Percentiles rank a stretch among this genome's conserved stretches.
Conservation (phyloP, 495 filamentous ascomycete species). For the Trichocladium uniseriatum region DNA sequence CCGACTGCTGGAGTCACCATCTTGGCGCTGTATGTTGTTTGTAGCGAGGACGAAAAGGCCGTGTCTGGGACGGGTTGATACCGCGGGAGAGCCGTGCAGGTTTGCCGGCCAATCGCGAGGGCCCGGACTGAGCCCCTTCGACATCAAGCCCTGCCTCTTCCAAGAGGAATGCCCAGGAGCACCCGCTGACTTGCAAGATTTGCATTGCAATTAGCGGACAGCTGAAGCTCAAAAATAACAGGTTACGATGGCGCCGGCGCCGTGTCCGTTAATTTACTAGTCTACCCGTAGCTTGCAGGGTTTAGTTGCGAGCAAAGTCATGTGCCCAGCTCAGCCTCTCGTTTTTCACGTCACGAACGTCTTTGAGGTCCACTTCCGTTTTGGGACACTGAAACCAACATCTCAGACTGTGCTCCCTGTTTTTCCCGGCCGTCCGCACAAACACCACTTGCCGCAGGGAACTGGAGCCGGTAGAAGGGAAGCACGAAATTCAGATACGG, state of each 20-base stretch:
- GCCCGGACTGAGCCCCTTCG: neutral
- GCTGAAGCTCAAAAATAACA: no score
- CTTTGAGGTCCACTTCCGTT: neutral
- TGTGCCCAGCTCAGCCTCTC: conserved; percentile 11
- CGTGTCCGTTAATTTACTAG: no score
- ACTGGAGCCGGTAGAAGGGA: no score
- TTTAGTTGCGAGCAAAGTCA: conserved; percentile 4
- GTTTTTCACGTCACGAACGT: neutral
- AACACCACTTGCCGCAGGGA: no score
- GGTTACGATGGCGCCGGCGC: no score
- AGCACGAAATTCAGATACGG: no score
- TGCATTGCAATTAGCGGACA: no score
- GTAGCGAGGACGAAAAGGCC: neutral
- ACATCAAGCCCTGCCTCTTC: neutral
- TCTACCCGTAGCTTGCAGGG: neutral
- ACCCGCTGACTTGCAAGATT: no score
- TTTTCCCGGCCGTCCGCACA: conserved; percentile 4
- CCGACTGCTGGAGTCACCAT: neutral
- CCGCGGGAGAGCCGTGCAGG: neutral
- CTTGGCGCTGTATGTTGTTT: no score
- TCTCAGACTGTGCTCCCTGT: conserved; percentile 3
- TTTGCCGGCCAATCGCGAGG: conserved; percentile 4
- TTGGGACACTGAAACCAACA: conserved; percentile 8
- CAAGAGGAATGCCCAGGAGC: neutral
- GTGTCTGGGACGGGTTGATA: neutral